phyloP scores from a whole-genome alignment of 2,329 filamentous ascomycete species.

The Orbilia javanica region DNA sequence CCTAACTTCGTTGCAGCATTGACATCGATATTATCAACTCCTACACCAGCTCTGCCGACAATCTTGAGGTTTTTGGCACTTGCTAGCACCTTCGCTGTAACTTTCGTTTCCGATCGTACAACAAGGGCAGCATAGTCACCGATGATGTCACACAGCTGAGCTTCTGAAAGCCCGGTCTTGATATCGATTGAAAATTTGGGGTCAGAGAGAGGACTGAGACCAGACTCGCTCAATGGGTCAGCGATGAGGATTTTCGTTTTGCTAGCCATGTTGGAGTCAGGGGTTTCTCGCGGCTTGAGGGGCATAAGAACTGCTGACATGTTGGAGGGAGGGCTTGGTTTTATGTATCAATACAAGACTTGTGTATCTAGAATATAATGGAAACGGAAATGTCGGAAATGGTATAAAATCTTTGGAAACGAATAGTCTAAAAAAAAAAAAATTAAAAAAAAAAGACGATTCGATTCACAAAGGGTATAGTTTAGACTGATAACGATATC shows the following conservation, averaged over 20 bases:
- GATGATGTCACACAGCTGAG: constrained; percentile 76
- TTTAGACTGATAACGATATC: neutral
- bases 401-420: constrained; percentile 11
- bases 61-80: constrained; percentile 79
- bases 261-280: constrained; percentile 49
- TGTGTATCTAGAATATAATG: neutral
- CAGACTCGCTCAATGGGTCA: constrained; percentile 84
- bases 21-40: constrained; percentile 85
- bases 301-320: constrained; percentile 47
- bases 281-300: constrained; percentile 42
- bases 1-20: constrained; percentile 78
- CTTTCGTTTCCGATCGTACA: constrained; percentile 84
- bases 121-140: constrained; percentile 80
- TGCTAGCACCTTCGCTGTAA: constrained; percentile 76
- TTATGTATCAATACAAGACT: neutral
- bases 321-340: neutral
- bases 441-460: neutral
- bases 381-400: constrained; percentile 13
- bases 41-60: constrained; percentile 83
- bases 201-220: constrained; percentile 75
- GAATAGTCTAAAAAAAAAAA: constrained; percentile 20
- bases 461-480: constrained; percentile 8
- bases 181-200: constrained; percentile 77
- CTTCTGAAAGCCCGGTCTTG: constrained; percentile 72
- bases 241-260: constrained; percentile 75